Evolutionary conservation across 106 monocot species (phyloP).

Genomic region (Dendrobium officinale): DNA sequence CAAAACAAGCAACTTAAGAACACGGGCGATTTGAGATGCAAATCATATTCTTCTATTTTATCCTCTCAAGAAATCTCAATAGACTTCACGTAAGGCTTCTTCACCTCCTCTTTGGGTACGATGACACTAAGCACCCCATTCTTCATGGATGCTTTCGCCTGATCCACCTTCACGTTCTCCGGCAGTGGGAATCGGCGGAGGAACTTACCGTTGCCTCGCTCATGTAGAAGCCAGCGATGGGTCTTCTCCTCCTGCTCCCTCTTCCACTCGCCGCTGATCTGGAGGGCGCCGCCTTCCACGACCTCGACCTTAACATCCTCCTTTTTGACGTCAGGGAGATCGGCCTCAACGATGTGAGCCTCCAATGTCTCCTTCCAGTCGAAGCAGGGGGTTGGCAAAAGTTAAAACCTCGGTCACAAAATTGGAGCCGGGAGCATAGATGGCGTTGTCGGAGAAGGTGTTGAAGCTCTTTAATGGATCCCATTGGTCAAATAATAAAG

Average conservation of each 20-base stretch:
- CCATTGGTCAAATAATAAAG: neutral
- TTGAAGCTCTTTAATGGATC: neutral
- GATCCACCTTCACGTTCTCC: constrained; percentile 29
- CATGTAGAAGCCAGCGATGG: neutral
- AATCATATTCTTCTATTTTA: no score
- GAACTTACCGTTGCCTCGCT: constrained; percentile 39
- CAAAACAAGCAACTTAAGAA: no score
- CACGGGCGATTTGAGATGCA: no score
- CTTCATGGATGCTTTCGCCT: constrained; percentile 32
- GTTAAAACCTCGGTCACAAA: constrained; percentile 9
- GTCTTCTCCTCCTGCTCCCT: constrained; percentile 35
- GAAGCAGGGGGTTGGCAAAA: constrained; percentile 21
- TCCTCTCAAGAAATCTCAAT: constrained; percentile 26
- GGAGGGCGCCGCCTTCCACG: constrained; percentile 8
- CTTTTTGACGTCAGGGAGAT: constrained; percentile 14
- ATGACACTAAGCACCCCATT: constrained; percentile 42
- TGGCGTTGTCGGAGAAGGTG: neutral
- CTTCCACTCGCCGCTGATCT: constrained; percentile 20
- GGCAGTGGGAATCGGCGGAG: constrained; percentile 33
- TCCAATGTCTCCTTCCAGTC: constrained; percentile 28
- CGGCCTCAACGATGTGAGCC: constrained; percentile 22
- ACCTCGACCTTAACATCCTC: constrained; percentile 13
- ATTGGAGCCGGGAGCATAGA: neutral
- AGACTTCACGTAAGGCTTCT: constrained; percentile 25
- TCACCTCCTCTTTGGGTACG: constrained; percentile 39